phyloP scores from a whole-genome alignment of 129 eudicot genomes.

The Kitagawia praeruptora region DNA sequence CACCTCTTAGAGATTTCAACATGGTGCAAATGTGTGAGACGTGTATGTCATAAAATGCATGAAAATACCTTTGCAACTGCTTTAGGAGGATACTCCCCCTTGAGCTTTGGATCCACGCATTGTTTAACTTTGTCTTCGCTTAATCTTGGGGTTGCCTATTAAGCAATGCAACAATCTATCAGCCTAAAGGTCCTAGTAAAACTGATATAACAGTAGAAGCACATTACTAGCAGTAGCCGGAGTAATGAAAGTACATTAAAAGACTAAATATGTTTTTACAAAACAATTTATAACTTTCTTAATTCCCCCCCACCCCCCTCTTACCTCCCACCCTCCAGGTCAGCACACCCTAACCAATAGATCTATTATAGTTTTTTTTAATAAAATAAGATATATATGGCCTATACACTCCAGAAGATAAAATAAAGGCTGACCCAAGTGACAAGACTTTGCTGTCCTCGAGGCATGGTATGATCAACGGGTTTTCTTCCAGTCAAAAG shows the following conservation, averaged over 20 bases:
- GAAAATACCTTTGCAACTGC: constrained; percentile 2
- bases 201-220: neutral
- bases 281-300: neutral
- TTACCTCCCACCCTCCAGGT: neutral
- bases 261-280: neutral
- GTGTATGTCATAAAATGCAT: neutral
- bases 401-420: neutral
- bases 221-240: neutral
- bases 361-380: neutral
- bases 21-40: neutral
- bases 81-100: constrained; percentile 8
- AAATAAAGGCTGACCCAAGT: constrained; percentile 11
- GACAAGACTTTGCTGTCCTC: constrained; percentile 9
- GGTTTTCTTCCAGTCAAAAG: constrained; percentile 13
- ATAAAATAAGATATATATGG: neutral
- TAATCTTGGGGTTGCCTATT: constrained; percentile 9
- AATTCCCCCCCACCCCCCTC: neutral
- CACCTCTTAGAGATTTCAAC: neutral
- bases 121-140: constrained; percentile 10
- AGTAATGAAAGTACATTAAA: neutral
- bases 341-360: neutral
- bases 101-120: constrained; percentile 9
- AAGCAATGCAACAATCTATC: neutral
- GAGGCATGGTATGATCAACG: constrained; percentile 12
- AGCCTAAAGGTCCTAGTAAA: neutral